phyloP scores from a whole-genome alignment of 2,329 filamentous ascomycete genomes.

The Endoconidiophora laricicola region DNA sequence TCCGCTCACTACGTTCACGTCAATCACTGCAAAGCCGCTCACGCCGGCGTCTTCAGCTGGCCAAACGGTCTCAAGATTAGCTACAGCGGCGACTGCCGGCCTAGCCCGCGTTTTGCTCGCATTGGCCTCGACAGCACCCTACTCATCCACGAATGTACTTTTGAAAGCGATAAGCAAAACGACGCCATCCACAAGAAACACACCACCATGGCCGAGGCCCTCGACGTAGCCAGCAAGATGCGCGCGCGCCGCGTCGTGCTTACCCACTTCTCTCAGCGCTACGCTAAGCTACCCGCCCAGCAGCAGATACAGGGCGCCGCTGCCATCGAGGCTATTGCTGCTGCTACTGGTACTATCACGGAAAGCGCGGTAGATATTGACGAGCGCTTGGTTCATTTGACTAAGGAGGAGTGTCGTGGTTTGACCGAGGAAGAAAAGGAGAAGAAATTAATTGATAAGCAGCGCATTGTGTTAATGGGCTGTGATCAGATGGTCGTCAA shows the following conservation, averaged over 20 bases:
- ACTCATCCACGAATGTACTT: constrained; percentile 89
- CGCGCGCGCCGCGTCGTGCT: constrained; percentile 61
- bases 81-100: constrained; percentile 89
- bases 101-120: constrained; percentile 48
- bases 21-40: constrained; percentile 61
- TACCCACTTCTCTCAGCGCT: constrained; percentile 91
- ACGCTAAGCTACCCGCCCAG: constrained; percentile 54
- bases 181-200: constrained; percentile 84
- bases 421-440: constrained; percentile 15
- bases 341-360: background rate
- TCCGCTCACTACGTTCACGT: constrained; percentile 53
- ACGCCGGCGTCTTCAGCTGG: constrained; percentile 64
- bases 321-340: constrained; percentile 14
- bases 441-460: constrained; percentile 30
- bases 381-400: too few species aligned
- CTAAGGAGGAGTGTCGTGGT: constrained; percentile 19
- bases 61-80: constrained; percentile 68
- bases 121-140: constrained; percentile 65
- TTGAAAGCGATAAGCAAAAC: constrained; percentile 64
- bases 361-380: constrained; percentile 26
- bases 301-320: constrained; percentile 18
- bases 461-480: constrained; percentile 45
- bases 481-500: constrained; percentile 67
- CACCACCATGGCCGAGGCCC: constrained; percentile 72
- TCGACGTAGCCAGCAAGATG: constrained; percentile 65